Percentiles rank a stretch among this genome's conserved stretches.
Evolutionary conservation across 2,329 filamentous ascomycete species (phyloP).

Genomic region (Simplicillium sp.): DNA sequence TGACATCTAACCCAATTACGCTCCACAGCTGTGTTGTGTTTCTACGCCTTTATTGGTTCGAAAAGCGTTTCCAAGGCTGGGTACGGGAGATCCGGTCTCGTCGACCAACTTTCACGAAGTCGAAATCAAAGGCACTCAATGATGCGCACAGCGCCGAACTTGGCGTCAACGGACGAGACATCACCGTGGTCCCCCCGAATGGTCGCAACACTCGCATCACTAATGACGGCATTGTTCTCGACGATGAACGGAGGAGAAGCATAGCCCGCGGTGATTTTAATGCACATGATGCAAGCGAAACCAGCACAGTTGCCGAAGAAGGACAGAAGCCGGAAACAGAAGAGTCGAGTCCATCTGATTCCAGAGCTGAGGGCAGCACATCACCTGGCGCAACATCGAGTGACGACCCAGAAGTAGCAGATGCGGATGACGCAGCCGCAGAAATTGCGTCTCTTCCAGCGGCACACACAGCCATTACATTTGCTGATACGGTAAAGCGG

Average conservation of each 20-base stretch:
- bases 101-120: constrained; percentile 54
- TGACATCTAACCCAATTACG: constrained; percentile 73
- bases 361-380: constrained; percentile 2
- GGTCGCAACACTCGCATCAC: constrained; percentile 46
- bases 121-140: constrained; percentile 39
- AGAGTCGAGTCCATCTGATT: neutral
- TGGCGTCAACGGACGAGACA: constrained; percentile 57
- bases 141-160: constrained; percentile 43
- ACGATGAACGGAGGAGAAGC: constrained; percentile 17
- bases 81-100: constrained; percentile 61
- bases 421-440: neutral
- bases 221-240: constrained; percentile 49
- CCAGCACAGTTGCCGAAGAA: constrained; percentile 2
- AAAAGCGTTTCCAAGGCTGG: constrained; percentile 85
- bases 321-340: neutral
- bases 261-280: neutral
- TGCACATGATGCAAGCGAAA: constrained; percentile 22
- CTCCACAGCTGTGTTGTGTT: constrained; percentile 84
- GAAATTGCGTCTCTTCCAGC: constrained; percentile 2
- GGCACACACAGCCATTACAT: constrained; percentile 43
- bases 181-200: constrained; percentile 54
- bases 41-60: constrained; percentile 93
- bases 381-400: constrained; percentile 3
- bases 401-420: neutral
- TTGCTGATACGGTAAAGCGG: constrained; percentile 56